Base-by-base conservation (phyloP, 305 asterid species). In the Ruellia speciosa region DNA sequence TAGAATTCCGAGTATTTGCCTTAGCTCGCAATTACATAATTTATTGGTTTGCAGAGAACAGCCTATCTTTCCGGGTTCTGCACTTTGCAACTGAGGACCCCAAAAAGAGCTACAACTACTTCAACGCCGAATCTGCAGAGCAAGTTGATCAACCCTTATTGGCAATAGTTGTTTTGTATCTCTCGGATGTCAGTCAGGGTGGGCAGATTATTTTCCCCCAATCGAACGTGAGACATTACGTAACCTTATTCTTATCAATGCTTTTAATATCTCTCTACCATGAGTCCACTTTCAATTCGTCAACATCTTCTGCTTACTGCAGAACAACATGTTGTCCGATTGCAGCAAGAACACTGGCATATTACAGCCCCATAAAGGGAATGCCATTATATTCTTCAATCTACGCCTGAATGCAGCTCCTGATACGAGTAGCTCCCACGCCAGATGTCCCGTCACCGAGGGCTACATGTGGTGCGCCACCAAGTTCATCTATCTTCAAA, bases 131-230 rank as follows among this genome's bases (percentile, higher is more conserved):
- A 17, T 61, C 75, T 20, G 56, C 69, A 19, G 70, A 58, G 55
- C 66, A 71, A 58, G 75, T 59, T 16, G 74, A 66, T 3, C 68
- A 70, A 70, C 79, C 85, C 54, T 67, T 81, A 70, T 70, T 82
- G 72, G 97, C 96, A 59, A 84, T 90, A 16, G 81, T 89, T 49
- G 68, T 86, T 71, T 67, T 89, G 66, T 82, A 84, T 75, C 94
- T 89, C 71, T 86, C 96, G 55, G 76, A 81, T 59, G 75, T 62
- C 71, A 68, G 76, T 41, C 70, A 62, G 37, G 96, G 95, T 58
- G 95, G 97, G 49, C 83, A 84, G 57, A 75, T 86, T 61, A 57
- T 79, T 63, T 86, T 89, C 65, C 94, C 90, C n/a, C 67, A 72
- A 49, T 81, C 93, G 8, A 72, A 73, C 80, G 97, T 86, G 65